Conservation (phyloP, 345 rosid species). For the Sapria himalayana region DNA sequence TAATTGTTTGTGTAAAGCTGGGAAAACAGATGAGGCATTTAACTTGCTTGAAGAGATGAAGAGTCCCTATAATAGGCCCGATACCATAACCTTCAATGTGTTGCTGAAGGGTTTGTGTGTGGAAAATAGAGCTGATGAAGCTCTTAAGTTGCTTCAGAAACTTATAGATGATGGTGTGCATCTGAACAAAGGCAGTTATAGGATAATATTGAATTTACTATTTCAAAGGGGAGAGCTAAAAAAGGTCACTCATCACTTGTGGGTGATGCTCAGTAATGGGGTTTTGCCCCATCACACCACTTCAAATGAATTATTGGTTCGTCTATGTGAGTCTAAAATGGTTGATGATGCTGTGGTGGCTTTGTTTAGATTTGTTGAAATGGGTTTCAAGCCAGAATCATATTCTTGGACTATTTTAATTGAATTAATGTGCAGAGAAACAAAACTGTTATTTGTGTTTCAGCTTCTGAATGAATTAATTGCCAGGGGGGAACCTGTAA, state of each 20-base stretch:
- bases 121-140: slow-evolving; percentile 42
- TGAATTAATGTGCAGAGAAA: slow-evolving; percentile 44
- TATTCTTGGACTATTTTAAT: slow-evolving; percentile 37
- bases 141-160: slow-evolving; percentile 33
- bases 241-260: slow-evolving; percentile 30
- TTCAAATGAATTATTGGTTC: slow-evolving; percentile 49
- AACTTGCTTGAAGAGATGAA: slow-evolving; percentile 55
- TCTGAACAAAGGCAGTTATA: slow-evolving; percentile 60
- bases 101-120: slow-evolving; percentile 50
- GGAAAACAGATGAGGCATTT: slow-evolving; percentile 31
- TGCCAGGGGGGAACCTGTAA: too few relatives aligned
- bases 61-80: slow-evolving; percentile 39
- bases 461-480: slow-evolving; percentile 38
- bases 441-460: slow-evolving; percentile 36
- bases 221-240: slow-evolving; percentile 35
- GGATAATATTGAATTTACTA: slow-evolving; percentile 56
- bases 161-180: slow-evolving; percentile 31
- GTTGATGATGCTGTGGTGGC: slow-evolving; percentile 21
- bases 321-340: slow-evolving; percentile 39
- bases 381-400: slow-evolving; percentile 43
- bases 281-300: slow-evolving; percentile 54
- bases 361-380: slow-evolving; percentile 24
- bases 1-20: slow-evolving; percentile 38
- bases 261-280: slow-evolving; percentile 45
- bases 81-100: slow-evolving; percentile 51